Base-by-base conservation (phyloP, 768 basidiomycete genomes). In the Rhodotorula paludigena region DNA sequence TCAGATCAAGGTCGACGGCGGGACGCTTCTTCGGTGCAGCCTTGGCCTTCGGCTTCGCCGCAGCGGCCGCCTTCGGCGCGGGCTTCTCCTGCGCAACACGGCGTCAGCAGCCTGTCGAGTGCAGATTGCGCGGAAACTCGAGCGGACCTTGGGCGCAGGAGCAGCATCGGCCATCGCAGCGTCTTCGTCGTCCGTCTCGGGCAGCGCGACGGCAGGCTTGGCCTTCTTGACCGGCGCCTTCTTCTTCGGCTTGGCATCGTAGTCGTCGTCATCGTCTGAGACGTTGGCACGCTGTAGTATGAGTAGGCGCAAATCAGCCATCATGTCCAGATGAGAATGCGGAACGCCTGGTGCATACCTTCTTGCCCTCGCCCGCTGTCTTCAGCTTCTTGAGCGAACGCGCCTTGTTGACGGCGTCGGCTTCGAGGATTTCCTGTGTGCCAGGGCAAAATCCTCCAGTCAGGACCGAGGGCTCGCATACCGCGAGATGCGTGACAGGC, bases 171-270 rank as follows among this genome's bases (percentile, higher is more conserved):
- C 30, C 8, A 62, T 55, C 28, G 48, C n/a, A 16, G 81, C 76
- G 74, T 76, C 76, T 67, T 80, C 80, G 49, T 82, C 79, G 33
- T 83, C 82, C 59, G 82, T 83, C 55, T 82, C 80, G 14, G 67
- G 67, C 2, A 68, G 62, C 16, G 61, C 16, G 5, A 68, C 67
- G 6, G 61, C 55, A 28, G 60, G 33, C 39, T 66, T 66, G 7
- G 66, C 55, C 45, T 60, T 60, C 54, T 60, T 61, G 9, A 23
- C 45, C 5, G 56, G 39, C 25, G 61, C 44, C 48, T 52, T 45
- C 54, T 54, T 49, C 51, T 60, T 60, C 36, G 58, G 45, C 81
- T 73, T 74, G 59, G 49, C 49, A 28, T 56, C 68, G 20, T 52
- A 69, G 57, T 70, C 57, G 60, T 63, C 56, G 73, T 59, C 39